Evolutionary conservation across 2,329 filamentous ascomycete genomes (phyloP).

Genomic region (Paracoccidioides brasiliensis): DNA sequence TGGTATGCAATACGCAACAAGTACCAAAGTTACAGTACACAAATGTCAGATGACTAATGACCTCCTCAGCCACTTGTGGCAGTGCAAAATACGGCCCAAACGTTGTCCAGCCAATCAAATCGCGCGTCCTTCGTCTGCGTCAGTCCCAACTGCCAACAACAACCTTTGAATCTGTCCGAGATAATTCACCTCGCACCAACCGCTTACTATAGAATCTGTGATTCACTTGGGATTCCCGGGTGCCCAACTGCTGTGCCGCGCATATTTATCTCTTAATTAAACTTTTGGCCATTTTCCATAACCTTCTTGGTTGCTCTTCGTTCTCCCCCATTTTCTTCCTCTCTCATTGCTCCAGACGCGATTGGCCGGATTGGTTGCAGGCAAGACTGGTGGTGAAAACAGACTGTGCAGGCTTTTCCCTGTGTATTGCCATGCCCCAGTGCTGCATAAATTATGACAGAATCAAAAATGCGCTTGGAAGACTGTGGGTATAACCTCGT

Average conservation of each 20-base stretch:
- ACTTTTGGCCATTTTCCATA: neutral
- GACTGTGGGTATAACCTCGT: conserved; percentile 51
- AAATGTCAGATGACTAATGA: neutral
- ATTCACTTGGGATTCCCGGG: neutral
- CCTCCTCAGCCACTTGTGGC: neutral
- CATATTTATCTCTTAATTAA: neutral
- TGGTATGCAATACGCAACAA: neutral
- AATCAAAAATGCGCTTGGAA: conserved; percentile 72
- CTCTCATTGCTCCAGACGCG: neutral
- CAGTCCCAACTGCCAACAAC: neutral
- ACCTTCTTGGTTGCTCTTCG: neutral
- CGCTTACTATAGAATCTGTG: neutral
- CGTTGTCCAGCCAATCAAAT: neutral
- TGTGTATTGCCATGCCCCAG: conserved; percentile 45
- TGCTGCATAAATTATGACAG: conserved; percentile 53
- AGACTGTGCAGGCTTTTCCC: neutral
- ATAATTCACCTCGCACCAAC: neutral
- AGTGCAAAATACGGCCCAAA: neutral
- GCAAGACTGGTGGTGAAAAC: neutral
- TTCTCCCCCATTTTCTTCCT: neutral
- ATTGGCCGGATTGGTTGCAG: neutral
- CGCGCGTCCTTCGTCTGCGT: neutral
- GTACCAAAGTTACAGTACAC: neutral
- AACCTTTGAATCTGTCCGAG: neutral
- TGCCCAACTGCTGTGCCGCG: neutral